phyloP scores from a whole-genome alignment of 257 asterid species.

The Solanum verrucosum region DNA sequence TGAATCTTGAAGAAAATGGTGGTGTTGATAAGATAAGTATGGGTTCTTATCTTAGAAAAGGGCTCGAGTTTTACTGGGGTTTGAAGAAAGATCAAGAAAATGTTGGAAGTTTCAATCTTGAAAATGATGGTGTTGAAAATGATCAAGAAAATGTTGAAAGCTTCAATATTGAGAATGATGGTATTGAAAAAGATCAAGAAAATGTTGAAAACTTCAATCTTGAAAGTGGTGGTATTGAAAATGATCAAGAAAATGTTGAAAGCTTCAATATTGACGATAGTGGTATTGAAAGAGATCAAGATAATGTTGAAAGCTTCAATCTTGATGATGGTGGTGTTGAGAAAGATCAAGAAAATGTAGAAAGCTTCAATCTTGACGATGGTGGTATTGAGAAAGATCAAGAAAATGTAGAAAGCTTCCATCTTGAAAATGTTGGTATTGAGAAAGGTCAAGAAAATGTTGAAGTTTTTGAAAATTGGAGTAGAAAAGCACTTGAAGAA shows the following conservation, averaged over 20 bases:
- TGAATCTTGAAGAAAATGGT: conserved; percentile 1
- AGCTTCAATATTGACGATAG: not conserved
- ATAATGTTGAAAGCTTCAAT: no score
- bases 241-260: not conserved
- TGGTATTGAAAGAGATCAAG: not conserved
- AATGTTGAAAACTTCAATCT: not conserved
- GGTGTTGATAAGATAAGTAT: not conserved
- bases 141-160: not conserved
- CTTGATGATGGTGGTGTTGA: not conserved
- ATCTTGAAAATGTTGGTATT: not conserved
- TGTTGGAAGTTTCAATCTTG: not conserved
- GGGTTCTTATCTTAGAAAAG: conserved; percentile 7
- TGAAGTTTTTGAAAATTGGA: not conserved
- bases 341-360: not conserved
- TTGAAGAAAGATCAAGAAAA: conserved; percentile 2
- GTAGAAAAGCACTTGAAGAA: not conserved
- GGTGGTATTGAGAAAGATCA: not conserved
- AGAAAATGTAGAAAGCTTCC: not conserved
- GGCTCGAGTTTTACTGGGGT: conserved; percentile 46
- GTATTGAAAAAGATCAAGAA: not conserved
- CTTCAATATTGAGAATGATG: accelerated
- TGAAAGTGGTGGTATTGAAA: accelerated
- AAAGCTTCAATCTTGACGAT: not conserved
- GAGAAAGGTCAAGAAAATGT: not conserved
- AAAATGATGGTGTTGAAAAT: not conserved